Conservation (phyloP, 495 filamentous ascomycete genomes). For the Neurospora discreta region DNA sequence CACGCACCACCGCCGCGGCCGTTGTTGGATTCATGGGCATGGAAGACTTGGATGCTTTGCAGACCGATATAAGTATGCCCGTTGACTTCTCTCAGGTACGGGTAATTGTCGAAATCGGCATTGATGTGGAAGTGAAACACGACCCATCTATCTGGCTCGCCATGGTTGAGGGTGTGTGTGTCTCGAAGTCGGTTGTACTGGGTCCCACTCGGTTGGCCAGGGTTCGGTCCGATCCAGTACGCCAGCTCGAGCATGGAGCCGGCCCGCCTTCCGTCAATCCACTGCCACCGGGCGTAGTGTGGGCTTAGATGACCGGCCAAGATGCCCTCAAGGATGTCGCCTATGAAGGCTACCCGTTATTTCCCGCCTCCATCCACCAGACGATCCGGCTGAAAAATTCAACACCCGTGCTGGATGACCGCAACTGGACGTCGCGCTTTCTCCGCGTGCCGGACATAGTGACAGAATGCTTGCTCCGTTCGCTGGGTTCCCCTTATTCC, state of each 20-base stretch:
- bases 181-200: background rate
- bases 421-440: background rate
- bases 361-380: background rate
- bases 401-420: background rate
- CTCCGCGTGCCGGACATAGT: background rate
- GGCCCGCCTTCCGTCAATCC: background rate
- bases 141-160: background rate
- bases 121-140: background rate
- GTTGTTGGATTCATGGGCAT: background rate
- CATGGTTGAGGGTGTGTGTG: background rate
- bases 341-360: background rate
- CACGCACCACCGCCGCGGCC: background rate
- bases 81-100: background rate
- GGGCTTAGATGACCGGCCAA: background rate
- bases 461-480: background rate
- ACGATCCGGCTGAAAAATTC: background rate
- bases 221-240: background rate
- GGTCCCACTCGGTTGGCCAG: background rate
- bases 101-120: background rate
- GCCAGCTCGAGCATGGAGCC: background rate
- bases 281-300: background rate
- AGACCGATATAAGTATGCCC: background rate
- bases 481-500: background rate
- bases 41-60: background rate
- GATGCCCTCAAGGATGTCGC: background rate